Base-by-base conservation (phyloP, 768 basidiomycete genomes). In the Lactarius akahatsu region DNA sequence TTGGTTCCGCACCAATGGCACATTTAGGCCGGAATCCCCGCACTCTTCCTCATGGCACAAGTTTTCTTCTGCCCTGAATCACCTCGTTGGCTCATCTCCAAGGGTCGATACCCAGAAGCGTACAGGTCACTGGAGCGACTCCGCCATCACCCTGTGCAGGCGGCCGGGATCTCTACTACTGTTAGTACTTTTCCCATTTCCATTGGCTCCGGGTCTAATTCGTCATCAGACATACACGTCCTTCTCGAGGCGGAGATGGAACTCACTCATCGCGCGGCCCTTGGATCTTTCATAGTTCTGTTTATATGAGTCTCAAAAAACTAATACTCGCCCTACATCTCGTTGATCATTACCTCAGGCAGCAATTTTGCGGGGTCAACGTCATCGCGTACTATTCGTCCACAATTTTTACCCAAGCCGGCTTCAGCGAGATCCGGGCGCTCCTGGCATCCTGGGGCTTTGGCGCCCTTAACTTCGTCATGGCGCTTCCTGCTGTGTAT, bases 331-430 rank as follows among this genome's bases (percentile, higher is more conserved):
- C 1, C n/a, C 8, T 20, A 16, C 10, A 16, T 59, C 11, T 16
- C 34, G 2, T 38, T 69, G 38, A 64, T 30, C 32, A 57, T 47
- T 16, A 45, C 54, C 38, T 8, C 20, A 84, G 85, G 26, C 91
- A 92, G 73, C 90, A 92, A 76, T 89, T 92, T 81, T 91, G 90
- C 72, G 91, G 90, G 62, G 86, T 92, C 77, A 91, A 92, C 75
- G 86, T 86, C 64, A 83, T 83, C 68, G 88, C 91, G 6, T 94
- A 91, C 79, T 94, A 94, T 75, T 91, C 89, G 1, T 89, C 89
- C 1, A 85, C 82, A 32, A 84, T 95, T 75, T 94, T 95, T 77
- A 68, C 79, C 10, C 40, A 81, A 4, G 86, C 89, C 1, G 84
- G 84, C n/a, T 87, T 86, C 74, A 76, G 75, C 4, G 71, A 80